Conservation (phyloP, 164 flowering plant genomes). For the Liquidambar formosana region DNA sequence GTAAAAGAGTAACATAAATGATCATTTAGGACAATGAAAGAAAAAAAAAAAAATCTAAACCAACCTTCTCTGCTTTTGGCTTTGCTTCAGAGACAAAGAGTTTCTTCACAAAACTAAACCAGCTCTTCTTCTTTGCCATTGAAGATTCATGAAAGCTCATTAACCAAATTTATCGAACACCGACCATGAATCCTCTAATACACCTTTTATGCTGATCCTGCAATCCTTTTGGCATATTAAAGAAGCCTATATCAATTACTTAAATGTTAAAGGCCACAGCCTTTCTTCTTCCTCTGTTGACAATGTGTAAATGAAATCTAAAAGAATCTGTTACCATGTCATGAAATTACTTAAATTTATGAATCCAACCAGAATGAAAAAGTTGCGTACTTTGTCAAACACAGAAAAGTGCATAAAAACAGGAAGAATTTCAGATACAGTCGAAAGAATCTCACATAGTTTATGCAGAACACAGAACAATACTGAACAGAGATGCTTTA, state of each 20-base stretch:
- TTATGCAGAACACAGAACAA: background rate
- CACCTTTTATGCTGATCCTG: background rate
- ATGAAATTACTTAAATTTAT: conserved; percentile 2
- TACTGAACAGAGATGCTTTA: background rate
- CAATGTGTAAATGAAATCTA: background rate
- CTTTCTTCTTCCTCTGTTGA: background rate
- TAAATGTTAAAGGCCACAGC: no score
- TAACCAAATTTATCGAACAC: background rate
- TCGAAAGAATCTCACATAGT: background rate
- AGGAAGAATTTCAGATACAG: conserved; percentile 1
- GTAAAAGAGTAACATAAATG: background rate
- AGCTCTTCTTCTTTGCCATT: conserved; percentile 63
- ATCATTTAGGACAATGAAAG: background rate
- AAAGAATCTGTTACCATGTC: conserved; percentile 2
- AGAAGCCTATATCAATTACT: background rate
- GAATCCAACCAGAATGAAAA: background rate
- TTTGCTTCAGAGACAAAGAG: conserved; percentile 46
- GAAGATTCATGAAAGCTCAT: conserved; percentile 17
- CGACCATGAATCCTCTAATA: conserved; percentile 3
- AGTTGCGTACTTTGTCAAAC: background rate
- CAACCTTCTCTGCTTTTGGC: conserved; percentile 48
- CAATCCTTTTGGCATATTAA: background rate
- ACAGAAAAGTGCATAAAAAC: background rate
- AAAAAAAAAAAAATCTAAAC: background rate
- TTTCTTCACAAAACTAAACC: conserved; percentile 57